These are phyloP conservation scores for Chernovozyma aurita DNA, from an alignment of 1,139 yeast species.

Conservation along the genomic window DNA sequence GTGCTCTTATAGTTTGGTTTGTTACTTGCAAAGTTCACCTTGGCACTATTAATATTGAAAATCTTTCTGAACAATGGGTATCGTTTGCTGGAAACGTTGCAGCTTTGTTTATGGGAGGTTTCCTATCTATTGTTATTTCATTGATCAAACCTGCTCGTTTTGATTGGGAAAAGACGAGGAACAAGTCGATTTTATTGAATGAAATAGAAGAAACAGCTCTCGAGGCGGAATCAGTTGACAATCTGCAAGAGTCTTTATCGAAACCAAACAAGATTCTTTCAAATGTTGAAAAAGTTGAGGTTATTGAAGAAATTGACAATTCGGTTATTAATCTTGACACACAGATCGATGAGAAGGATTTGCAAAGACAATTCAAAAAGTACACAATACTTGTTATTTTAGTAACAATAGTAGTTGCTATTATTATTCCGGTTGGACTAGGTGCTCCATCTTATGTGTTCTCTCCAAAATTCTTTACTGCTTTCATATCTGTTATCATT, in stretches of 20 bases:
- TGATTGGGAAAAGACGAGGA: constrained; percentile 28
- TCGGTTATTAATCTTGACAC: neutral
- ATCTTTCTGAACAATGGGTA: constrained; percentile 19
- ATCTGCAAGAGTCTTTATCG: neutral
- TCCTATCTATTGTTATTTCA: constrained; percentile 23
- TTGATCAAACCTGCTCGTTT: constrained; percentile 33
- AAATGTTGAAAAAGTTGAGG: neutral
- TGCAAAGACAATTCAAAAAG: constrained; percentile 18
- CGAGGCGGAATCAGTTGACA: neutral
- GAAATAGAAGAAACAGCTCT: neutral
- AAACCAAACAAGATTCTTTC: neutral
- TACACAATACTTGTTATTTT: constrained; percentile 14
- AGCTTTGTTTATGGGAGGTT: constrained; percentile 25
- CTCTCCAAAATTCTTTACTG: constrained; percentile 15
- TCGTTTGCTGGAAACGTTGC: constrained; percentile 17
- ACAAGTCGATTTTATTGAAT: constrained; percentile 24
- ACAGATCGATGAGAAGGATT: constrained; percentile 9
- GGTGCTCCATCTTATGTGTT: constrained; percentile 16
- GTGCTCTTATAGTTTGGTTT: constrained; percentile 19
- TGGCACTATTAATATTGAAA: constrained; percentile 22
- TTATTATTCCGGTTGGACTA: constrained; percentile 14
- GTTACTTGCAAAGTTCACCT: constrained; percentile 16
- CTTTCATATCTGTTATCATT: constrained; percentile 14
- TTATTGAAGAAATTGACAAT: neutral
- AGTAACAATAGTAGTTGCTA: constrained; percentile 11